Evolutionary conservation across 1,284 basidiomycete genomes (phyloP).

Genomic region (Austroboletus novae-zelandiae): DNA sequence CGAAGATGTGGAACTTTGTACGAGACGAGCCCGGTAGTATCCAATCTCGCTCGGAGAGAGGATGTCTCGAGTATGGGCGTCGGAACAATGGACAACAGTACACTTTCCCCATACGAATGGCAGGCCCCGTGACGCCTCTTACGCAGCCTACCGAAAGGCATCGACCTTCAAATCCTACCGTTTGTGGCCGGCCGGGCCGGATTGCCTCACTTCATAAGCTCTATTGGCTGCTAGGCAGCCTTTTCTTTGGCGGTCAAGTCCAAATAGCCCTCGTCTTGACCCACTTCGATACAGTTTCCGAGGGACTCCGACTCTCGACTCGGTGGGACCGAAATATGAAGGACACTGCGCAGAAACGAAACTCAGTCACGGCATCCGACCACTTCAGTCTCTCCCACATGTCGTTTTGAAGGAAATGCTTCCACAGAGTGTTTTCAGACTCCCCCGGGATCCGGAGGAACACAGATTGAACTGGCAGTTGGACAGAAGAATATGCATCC

Average conservation of each 20-base stretch:
- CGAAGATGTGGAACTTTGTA: constrained; percentile 4
- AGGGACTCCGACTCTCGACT: neutral
- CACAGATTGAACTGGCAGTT: too few relatives aligned
- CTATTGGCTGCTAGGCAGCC: constrained; percentile 25
- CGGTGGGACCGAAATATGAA: constrained; percentile 30
- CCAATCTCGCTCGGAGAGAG: neutral
- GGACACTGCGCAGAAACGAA: constrained; percentile 15
- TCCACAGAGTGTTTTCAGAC: too few relatives aligned
- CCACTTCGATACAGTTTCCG: constrained; percentile 30
- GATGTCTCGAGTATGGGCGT: constrained; percentile 19
- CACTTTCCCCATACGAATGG: constrained; percentile 25
- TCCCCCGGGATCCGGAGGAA: too few relatives aligned
- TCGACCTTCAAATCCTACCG: constrained; percentile 28
- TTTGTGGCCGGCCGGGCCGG: constrained; percentile 25
- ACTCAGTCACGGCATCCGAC: too few relatives aligned
- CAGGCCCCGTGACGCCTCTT: constrained; percentile 25
- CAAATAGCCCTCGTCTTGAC: constrained; percentile 39
- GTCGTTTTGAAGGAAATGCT: too few relatives aligned
- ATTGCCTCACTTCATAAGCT: constrained; percentile 27
- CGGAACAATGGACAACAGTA: neutral
- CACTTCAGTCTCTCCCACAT: neutral
- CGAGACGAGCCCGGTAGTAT: constrained; percentile 4
- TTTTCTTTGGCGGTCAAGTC: constrained; percentile 28
- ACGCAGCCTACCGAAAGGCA: constrained; percentile 21
- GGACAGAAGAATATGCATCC: too few relatives aligned